These are phyloP conservation scores for Telopea speciosissima DNA, from an alignment of 177 flowering plant genomes.

Conservation along the genomic window DNA sequence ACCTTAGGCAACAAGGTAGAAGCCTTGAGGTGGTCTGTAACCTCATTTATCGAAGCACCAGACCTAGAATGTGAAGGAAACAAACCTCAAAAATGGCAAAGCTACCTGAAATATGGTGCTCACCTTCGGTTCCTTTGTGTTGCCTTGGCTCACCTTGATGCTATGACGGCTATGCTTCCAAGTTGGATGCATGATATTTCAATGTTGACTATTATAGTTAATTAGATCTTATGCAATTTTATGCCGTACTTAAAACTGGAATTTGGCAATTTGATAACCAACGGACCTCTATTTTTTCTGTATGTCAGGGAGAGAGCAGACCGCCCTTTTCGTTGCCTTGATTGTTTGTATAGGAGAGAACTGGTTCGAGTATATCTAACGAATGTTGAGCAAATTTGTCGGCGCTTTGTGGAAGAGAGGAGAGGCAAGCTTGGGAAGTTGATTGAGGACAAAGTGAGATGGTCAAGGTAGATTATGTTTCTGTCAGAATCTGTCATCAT, in stretches of 20 bases:
- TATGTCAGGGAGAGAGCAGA: conserved; percentile 75
- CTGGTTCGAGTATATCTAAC: conserved; percentile 91
- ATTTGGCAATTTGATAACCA: not conserved
- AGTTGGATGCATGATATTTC: no score
- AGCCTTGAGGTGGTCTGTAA: no score
- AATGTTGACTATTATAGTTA: not conserved
- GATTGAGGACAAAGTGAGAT: conserved; percentile 81
- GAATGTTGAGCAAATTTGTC: conserved; percentile 90
- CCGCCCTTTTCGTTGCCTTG: conserved; percentile 95
- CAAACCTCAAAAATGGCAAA: no score
- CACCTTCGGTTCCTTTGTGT: no score
- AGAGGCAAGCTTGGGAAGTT: conserved; percentile 75
- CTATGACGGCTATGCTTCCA: no score
- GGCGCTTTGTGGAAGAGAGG: conserved; percentile 87
- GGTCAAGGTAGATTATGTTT: conserved; percentile 71
- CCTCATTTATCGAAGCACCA: no score
- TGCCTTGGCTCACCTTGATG: no score
- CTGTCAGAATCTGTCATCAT: not conserved
- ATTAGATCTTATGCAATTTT: not conserved
- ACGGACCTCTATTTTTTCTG: not conserved
- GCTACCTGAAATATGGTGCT: no score
- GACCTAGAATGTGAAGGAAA: no score
- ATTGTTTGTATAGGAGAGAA: conserved; percentile 91
- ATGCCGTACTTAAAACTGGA: not conserved
- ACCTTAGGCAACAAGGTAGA: no score